These are phyloP conservation scores for Hypomontagnella submonticulosa DNA, from an alignment of 495 filamentous ascomycete species.

Conservation along the genomic window DNA sequence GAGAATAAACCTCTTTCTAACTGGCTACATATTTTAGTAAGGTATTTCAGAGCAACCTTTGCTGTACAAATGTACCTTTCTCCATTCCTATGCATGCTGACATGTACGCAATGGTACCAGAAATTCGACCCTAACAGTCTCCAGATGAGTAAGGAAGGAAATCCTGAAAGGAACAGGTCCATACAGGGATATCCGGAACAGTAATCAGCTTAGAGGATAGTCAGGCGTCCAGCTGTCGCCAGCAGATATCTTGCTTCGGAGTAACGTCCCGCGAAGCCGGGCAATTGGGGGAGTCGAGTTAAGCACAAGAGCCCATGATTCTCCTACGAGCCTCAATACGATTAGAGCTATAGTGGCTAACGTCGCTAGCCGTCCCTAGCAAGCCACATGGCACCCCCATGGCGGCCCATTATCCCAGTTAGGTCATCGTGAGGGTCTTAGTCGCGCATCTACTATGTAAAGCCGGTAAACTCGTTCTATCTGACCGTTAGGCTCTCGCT, in stretches of 20 bases:
- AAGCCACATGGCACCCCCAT: constrained; percentile 29
- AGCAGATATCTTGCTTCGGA: constrained; percentile 31
- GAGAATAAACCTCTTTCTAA: constrained; percentile 4
- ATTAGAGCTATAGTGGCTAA: constrained; percentile 16
- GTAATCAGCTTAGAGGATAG: constrained; percentile 26
- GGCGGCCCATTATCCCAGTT: constrained; percentile 34
- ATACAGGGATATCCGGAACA: constrained; percentile 17
- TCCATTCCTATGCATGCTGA: background rate
- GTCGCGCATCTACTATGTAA: constrained; percentile 19
- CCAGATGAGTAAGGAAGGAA: constrained; percentile 12
- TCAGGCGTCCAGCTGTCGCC: constrained; percentile 20
- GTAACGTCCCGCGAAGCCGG: constrained; percentile 37
- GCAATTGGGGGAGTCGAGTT: constrained; percentile 20
- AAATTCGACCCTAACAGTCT: background rate
- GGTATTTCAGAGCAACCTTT: background rate
- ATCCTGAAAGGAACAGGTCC: constrained; percentile 6
- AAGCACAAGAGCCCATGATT: constrained; percentile 16
- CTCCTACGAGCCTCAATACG: constrained; percentile 28
- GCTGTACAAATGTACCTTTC: constrained; percentile 1
- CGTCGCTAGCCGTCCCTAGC: constrained; percentile 9
- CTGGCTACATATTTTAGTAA: constrained; percentile 6
- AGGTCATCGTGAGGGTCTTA: constrained; percentile 25
- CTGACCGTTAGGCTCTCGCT: constrained; percentile 9
- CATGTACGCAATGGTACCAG: too few relatives aligned
- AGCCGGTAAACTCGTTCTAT: constrained; percentile 6